Percentiles rank a stretch among this genome's conserved stretches.
These are phyloP conservation scores for Ogataea pignaliae DNA, from an alignment of 805 yeast genomes.

Conservation along the genomic window DNA sequence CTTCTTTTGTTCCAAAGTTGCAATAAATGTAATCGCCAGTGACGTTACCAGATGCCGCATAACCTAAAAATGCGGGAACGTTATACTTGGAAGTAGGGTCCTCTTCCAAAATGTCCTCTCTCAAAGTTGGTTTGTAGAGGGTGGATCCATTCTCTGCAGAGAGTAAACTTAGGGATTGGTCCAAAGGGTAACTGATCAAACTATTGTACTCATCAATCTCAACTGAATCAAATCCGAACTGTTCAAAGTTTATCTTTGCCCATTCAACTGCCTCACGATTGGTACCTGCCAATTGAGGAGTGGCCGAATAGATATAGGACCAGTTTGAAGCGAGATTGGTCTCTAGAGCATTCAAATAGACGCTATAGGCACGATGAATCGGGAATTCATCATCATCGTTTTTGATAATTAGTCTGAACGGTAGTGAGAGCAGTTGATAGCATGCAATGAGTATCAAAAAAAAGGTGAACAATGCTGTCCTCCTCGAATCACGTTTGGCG, in stretches of 20 bases:
- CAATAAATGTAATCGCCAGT: conserved; percentile 64
- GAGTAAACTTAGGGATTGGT: conserved; percentile 45
- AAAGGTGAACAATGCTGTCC: no score
- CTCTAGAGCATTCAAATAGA: no score
- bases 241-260: conserved; percentile 53
- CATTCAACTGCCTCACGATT: conserved; percentile 47
- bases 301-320: conserved; percentile 47
- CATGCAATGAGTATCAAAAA: no score
- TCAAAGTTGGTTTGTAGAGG: conserved; percentile 48
- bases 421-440: no score
- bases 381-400: no score
- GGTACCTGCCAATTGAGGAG: conserved; percentile 58
- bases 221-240: conserved; percentile 50
- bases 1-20: conserved; percentile 62
- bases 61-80: conserved; percentile 73
- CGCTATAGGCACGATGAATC: no score
- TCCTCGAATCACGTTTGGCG: no score
- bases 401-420: no score
- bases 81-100: conserved; percentile 47
- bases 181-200: conserved; percentile 58
- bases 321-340: conserved; percentile 45
- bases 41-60: conserved; percentile 71
- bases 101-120: conserved; percentile 42
- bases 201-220: conserved; percentile 54
- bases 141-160: conserved; percentile 18